These are phyloP conservation scores for Nakazawaea anatomiae DNA, from an alignment of 805 yeast species.

Conservation along the genomic window DNA sequence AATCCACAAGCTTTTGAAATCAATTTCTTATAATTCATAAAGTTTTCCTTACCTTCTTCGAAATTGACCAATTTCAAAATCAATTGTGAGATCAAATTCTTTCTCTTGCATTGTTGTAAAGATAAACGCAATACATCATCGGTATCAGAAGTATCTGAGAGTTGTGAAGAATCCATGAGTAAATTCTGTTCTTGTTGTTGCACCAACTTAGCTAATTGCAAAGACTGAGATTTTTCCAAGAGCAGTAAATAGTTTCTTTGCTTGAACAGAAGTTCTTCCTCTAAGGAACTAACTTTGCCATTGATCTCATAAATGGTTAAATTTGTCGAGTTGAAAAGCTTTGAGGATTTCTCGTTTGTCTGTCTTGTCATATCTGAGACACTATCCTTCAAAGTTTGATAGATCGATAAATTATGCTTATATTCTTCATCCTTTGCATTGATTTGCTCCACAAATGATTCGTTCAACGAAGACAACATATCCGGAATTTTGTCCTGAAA, in stretches of 20 bases:
- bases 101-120: constrained; percentile 8
- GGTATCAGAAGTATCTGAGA: background rate
- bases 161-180: background rate
- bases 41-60: background rate
- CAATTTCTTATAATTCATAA: constrained; percentile 64
- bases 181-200: constrained; percentile 41
- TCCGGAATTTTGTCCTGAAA: constrained; percentile 17
- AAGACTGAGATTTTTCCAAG: constrained; percentile 58
- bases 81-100: constrained; percentile 7
- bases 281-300: constrained; percentile 3
- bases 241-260: constrained; percentile 10
- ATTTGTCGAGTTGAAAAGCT: background rate
- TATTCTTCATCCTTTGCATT: constrained; percentile 46
- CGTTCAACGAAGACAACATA: constrained; percentile 16
- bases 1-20: constrained; percentile 74
- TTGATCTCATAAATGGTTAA: background rate
- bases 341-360: constrained; percentile 7
- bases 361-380: constrained; percentile 18
- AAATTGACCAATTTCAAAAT: background rate
- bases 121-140: background rate
- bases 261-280: constrained; percentile 1
- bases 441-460: constrained; percentile 19
- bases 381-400: constrained; percentile 34
- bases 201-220: constrained; percentile 51
- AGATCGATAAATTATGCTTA: constrained; percentile 38